A percentile compares a stretch with the other conserved stretches of the same genome.
Evolutionary conservation across 371 early-diverging fungal genomes (phyloP).

Genomic region (Caulochytrium protostelioides): DNA sequence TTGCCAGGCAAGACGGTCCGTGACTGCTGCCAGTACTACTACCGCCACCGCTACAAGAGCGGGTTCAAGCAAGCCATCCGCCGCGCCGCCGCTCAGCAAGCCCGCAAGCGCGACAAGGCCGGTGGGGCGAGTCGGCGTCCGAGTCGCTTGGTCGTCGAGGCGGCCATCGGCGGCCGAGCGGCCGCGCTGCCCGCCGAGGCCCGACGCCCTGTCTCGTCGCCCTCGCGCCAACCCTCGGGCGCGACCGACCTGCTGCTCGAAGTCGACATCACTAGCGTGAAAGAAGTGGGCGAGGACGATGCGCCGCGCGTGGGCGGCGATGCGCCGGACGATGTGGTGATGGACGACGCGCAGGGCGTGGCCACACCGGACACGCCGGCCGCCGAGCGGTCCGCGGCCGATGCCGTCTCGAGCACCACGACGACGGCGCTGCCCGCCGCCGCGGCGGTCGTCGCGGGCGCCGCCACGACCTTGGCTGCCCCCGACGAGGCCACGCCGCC

Average conservation of each 20-base stretch:
- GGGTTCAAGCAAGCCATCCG: conserved; percentile 47
- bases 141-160: too few relatives aligned
- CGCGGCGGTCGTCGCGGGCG: neutral
- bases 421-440: neutral
- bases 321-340: conserved; percentile 5
- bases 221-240: too few relatives aligned
- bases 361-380: neutral
- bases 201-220: too few relatives aligned
- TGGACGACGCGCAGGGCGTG: neutral
- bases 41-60: conserved; percentile 62
- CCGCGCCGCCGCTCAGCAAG: too few relatives aligned
- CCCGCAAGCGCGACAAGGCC: too few relatives aligned
- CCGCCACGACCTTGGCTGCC: conserved; percentile 6
- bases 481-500: conserved; percentile 16
- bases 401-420: neutral
- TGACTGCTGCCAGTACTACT: conserved; percentile 76
- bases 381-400: neutral
- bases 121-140: too few relatives aligned
- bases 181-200: too few relatives aligned
- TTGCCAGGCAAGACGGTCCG: conserved; percentile 54
- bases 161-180: too few relatives aligned
- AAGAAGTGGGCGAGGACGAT: too few relatives aligned
- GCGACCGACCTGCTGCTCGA: too few relatives aligned
- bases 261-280: too few relatives aligned
- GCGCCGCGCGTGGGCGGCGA: conserved; percentile 11